These are phyloP conservation scores for Syzygium aqueum DNA, from an alignment of 345 rosid species.

Conservation along the genomic window DNA sequence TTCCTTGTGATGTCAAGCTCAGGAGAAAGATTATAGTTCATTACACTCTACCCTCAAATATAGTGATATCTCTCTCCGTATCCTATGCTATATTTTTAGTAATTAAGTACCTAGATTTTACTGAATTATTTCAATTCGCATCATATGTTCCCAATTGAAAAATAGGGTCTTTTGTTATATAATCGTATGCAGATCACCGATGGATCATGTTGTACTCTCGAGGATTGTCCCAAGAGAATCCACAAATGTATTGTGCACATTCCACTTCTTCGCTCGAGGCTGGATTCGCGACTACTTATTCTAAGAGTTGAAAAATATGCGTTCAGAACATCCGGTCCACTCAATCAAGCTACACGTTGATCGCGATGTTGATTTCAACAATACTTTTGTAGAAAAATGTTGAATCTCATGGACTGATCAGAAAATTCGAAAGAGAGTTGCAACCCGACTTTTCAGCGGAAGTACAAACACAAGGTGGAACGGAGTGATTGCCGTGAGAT, in stretches of 20 bases:
- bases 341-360: background rate
- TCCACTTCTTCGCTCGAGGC: background rate
- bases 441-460: accelerated
- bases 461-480: background rate
- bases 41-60: background rate
- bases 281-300: background rate
- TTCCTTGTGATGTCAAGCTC: background rate
- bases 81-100: background rate
- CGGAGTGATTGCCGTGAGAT: accelerated
- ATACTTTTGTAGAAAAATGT: background rate
- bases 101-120: no score
- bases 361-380: background rate
- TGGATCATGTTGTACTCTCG: background rate
- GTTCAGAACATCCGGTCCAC: accelerated
- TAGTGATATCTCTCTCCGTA: background rate
- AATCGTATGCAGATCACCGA: accelerated
- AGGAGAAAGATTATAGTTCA: background rate
- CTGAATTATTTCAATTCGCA: background rate
- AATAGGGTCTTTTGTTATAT: background rate
- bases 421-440: background rate
- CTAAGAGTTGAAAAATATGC: no score
- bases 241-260: background rate
- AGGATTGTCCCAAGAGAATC: background rate
- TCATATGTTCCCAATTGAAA: background rate
- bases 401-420: background rate